Percentiles rank a stretch among this genome's conserved stretches.
Conservation (phyloP, 1,284 basidiomycete species). For the Polyporus tsugae region DNA sequence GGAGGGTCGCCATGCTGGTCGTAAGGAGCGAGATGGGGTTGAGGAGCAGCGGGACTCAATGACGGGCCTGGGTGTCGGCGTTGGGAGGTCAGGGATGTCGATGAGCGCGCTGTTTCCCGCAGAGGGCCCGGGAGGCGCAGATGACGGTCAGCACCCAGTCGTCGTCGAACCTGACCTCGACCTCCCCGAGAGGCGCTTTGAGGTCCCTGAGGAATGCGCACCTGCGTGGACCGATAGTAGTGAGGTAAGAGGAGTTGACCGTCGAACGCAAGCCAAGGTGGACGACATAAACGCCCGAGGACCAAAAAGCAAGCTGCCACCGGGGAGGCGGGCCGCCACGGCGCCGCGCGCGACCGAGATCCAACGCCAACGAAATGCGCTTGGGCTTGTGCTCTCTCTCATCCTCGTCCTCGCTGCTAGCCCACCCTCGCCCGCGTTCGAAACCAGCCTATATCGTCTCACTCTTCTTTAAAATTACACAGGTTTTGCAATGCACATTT, state of each 20-base stretch:
- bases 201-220: conserved; percentile 20
- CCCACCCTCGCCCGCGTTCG: too few relatives aligned
- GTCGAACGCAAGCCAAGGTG: too few relatives aligned
- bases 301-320: too few relatives aligned
- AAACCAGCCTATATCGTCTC: too few relatives aligned
- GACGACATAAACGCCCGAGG: too few relatives aligned
- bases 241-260: conserved; percentile 10
- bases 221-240: conserved; percentile 17
- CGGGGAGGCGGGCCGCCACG: too few relatives aligned
- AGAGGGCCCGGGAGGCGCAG: conserved; percentile 3
- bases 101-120: not conserved
- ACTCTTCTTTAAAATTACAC: too few relatives aligned
- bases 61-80: not conserved
- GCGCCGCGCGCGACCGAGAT: too few relatives aligned
- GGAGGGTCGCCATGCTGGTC: conserved; percentile 21
- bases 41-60: conserved; percentile 9
- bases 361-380: too few relatives aligned
- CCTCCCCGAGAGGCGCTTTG: conserved; percentile 10
- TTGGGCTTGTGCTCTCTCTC: too few relatives aligned
- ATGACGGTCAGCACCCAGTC: conserved; percentile 20
- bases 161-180: conserved; percentile 26
- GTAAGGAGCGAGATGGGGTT: conserved; percentile 26
- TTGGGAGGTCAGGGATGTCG: not conserved
- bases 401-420: too few relatives aligned
- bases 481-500: too few relatives aligned